Evolutionary conservation across 805 yeast genomes (phyloP).

Genomic region (Starmerella vitae): DNA sequence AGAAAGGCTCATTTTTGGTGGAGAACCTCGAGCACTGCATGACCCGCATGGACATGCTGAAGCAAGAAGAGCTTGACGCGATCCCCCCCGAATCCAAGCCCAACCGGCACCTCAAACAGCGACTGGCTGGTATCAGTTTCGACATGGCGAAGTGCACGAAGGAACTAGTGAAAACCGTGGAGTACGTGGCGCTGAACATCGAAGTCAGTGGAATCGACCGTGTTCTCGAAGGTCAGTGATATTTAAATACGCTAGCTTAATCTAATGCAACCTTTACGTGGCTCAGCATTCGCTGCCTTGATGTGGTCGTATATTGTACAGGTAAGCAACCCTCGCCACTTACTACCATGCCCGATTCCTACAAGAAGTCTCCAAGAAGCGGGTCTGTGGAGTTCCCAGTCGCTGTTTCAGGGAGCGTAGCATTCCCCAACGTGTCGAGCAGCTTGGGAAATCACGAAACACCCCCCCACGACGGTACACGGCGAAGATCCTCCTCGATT

Average conservation of each 20-base stretch:
- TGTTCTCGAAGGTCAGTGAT: too few relatives aligned
- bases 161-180: conserved; percentile 89
- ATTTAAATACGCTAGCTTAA: too few relatives aligned
- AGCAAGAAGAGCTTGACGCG: conserved; percentile 29
- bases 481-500: conserved; percentile 77
- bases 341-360: too few relatives aligned
- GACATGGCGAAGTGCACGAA: conserved; percentile 94
- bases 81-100: conserved; percentile 42
- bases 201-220: conserved; percentile 75
- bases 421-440: too few relatives aligned
- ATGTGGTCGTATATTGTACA: too few relatives aligned
- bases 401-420: too few relatives aligned
- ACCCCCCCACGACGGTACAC: conserved; percentile 3
- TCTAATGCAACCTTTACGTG: too few relatives aligned
- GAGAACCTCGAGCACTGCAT: conserved; percentile 75
- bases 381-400: too few relatives aligned
- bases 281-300: too few relatives aligned
- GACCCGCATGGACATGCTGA: conserved; percentile 63
- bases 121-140: conserved; percentile 90
- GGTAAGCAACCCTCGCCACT: too few relatives aligned
- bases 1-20: conserved; percentile 85
- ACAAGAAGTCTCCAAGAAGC: too few relatives aligned
- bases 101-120: conserved; percentile 69
- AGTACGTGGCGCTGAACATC: conserved; percentile 78
- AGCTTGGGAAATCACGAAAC: not conserved